Evolutionary conservation across 2,329 filamentous ascomycete genomes (phyloP), one percentile per base, ranked within the genome.

Genomic region (Aspergillus viridinutans): DNA sequence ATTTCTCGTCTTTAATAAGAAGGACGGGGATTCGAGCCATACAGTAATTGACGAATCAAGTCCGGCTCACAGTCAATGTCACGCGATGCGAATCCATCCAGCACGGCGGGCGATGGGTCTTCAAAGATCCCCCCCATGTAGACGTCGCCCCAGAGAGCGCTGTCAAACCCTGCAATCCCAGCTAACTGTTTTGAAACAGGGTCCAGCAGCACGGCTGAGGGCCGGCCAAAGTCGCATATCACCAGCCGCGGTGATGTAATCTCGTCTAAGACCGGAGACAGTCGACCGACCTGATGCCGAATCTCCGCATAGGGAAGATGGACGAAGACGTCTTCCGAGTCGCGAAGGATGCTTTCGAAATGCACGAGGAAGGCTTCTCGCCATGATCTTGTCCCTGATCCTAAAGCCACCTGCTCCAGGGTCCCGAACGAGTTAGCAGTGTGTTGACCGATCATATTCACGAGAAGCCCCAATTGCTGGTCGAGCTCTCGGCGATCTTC

Each of bases 271-370:
- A 71, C 70, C 9, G 73, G 65, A 1, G 74, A 72, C 38, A 82
- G 72, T 29, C 74, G 75, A 49, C 64, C 68, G n/a, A 82, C 58
- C 53, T 80, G 76, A 56, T 79, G 74, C 35, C 83, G 77, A 56
- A 85, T 80, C 53, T 78, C 77, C 9, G 79, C 75, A 62, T 85
- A 85, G 0, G 83, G 83, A 6, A 85, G 66, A 56, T 78, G 81
- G 61, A 86, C 77, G 12, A 84, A 78, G 69, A 81, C 80, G 57
- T 85, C 83, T 65, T 86, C 83, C 17, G 78, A 81, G 62, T 85
- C 83, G 17, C 81, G 80, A 25, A 86, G 71, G 8, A 79, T 70
- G 10, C 76, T 72, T 65, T 85, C 83, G 21, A 85, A 71, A 42
- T 85, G 74, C 5, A 67, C 63, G 25, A 78, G 69, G 61, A 85